phyloP scores from a whole-genome alignment of 345 rosid species.

The Capsella bursapastoris region DNA sequence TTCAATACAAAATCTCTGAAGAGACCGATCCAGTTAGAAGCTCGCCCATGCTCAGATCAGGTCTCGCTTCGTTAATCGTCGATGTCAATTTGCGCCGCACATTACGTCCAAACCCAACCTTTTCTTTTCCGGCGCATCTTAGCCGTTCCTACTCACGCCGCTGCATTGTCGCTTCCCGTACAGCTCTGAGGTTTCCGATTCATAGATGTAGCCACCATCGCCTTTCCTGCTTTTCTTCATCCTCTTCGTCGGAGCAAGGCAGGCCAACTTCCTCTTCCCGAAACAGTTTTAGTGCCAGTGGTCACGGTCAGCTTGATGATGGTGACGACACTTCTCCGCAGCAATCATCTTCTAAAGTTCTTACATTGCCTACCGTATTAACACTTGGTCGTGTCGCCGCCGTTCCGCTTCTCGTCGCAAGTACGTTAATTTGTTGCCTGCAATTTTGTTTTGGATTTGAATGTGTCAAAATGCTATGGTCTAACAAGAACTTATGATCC shows the following conservation, averaged over 20 bases:
- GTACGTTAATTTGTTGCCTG: slow-evolving; percentile 46
- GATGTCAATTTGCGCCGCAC: slow-evolving; percentile 46
- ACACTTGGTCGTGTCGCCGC: slow-evolving; percentile 94
- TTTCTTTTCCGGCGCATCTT: slow-evolving; percentile 44
- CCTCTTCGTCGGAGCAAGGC: slow-evolving; percentile 38
- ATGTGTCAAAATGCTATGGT: not conserved
- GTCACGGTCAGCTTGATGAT: slow-evolving; percentile 13
- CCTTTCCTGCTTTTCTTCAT: slow-evolving; percentile 19
- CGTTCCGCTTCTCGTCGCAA: slow-evolving; percentile 78
- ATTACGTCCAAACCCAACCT: slow-evolving; percentile 39
- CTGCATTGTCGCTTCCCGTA: slow-evolving; percentile 11
- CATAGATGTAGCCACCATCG: slow-evolving; percentile 19
- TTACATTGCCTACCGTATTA: slow-evolving; percentile 86
- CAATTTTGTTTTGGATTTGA: not conserved
- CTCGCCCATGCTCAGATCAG: slow-evolving; percentile 42
- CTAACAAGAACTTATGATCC: not conserved
- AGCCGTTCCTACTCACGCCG: slow-evolving; percentile 28
- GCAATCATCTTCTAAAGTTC: slow-evolving; percentile 55
- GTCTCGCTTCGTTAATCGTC: slow-evolving; percentile 30
- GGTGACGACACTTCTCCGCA: slow-evolving; percentile 28
- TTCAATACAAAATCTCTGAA: no score
- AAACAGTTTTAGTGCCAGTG: slow-evolving; percentile 35
- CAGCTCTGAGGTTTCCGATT: slow-evolving; percentile 25
- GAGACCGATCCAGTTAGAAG: not conserved
- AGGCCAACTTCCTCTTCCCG: slow-evolving; percentile 36